These are phyloP conservation scores for Ophiocordyceps polyrhachis-furcata DNA, from an alignment of 2,329 filamentous ascomycete genomes.

Conservation along the genomic window DNA sequence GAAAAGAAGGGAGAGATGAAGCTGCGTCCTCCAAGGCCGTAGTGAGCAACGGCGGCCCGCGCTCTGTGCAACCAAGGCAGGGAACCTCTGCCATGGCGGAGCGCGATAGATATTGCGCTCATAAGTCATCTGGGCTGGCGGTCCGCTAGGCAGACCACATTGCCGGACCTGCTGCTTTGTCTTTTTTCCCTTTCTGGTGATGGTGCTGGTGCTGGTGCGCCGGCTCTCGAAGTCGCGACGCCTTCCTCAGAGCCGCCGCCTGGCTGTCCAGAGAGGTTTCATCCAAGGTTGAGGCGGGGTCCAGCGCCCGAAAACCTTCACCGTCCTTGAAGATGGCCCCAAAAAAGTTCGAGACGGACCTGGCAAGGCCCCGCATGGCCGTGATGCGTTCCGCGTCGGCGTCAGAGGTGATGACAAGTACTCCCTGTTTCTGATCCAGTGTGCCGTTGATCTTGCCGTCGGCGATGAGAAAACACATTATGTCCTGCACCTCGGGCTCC, in stretches of 20 bases:
- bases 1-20: not conserved
- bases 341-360: constrained; percentile 51
- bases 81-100: not conserved
- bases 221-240: not conserved
- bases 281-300: constrained; percentile 7
- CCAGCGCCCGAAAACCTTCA: constrained; percentile 40
- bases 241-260: constrained; percentile 5
- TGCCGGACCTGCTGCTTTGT: not conserved
- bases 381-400: constrained; percentile 56
- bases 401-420: constrained; percentile 58
- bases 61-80: not conserved
- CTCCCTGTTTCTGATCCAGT: constrained; percentile 76
- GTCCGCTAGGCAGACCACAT: not conserved
- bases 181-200: not conserved
- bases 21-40: not conserved
- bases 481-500: constrained; percentile 76
- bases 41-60: not conserved
- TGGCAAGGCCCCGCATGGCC: constrained; percentile 55
- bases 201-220: not conserved
- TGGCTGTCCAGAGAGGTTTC: constrained; percentile 13
- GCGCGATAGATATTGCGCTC: not conserved
- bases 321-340: constrained; percentile 56
- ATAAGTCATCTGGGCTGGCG: too few relatives aligned
- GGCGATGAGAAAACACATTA: constrained; percentile 84
- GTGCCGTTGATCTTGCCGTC: constrained; percentile 73